Conservation (phyloP, 179 eudicot species). For the Corrigiola litoralis region DNA sequence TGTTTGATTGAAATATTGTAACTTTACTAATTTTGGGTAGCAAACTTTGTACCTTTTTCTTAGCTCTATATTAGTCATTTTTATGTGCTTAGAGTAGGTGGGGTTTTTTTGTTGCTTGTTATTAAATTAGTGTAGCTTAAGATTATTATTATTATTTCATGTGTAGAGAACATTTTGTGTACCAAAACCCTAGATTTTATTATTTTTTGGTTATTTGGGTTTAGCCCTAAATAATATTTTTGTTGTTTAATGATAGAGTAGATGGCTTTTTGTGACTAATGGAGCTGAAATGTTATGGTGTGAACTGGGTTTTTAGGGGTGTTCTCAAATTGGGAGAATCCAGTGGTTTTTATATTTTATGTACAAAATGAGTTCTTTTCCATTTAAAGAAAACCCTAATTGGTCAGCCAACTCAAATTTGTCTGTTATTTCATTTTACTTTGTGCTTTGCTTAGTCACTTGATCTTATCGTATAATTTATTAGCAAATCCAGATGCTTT, state of each 20-base stretch:
- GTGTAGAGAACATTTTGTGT: neutral
- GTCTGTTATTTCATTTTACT: neutral
- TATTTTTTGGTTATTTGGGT: conserved; percentile 17
- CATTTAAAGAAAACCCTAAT: conserved; percentile 39
- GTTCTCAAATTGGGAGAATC: conserved; percentile 16
- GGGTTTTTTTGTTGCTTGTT: neutral
- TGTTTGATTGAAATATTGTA: conserved; percentile 1
- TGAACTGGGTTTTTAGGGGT: conserved; percentile 28
- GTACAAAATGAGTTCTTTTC: conserved; percentile 26
- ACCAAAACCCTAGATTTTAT: conserved; percentile 26
- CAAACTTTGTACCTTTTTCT: too few species aligned
- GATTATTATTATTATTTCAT: conserved; percentile 14
- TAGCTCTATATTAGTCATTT: neutral
- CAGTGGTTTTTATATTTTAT: conserved; percentile 35
- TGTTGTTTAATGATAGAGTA: conserved; percentile 17
- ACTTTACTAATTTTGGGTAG: conserved; percentile 14
- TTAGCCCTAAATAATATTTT: conserved; percentile 17
- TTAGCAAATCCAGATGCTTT: neutral
- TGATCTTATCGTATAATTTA: neutral
- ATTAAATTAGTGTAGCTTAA: neutral
- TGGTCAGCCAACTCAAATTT: conserved; percentile 2
- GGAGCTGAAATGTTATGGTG: neutral
- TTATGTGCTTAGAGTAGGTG: conserved; percentile 6
- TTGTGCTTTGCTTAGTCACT: neutral
- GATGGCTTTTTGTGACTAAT: conserved; percentile 5